Evolutionary conservation across 202 grass and related monocot species (phyloP), one percentile per base, ranked within the genome.

Genomic region (Cymbopogon flexuosus): DNA sequence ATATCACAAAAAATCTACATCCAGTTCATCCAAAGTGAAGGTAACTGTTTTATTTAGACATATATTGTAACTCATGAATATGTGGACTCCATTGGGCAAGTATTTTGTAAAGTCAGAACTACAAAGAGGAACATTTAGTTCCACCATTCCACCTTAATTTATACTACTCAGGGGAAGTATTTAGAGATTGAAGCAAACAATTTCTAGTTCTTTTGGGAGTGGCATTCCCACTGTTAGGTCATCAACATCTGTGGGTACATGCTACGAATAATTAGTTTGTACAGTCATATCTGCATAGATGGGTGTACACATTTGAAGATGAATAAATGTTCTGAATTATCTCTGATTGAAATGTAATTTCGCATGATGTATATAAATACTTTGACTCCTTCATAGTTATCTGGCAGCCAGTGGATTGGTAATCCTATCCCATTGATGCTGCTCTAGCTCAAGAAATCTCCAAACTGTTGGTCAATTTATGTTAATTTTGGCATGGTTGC

Each of bases 21-120:
- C 84, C 52, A 73, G 24, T 81, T 83, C 88, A 83, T 94, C 92
- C 83, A 96, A 93, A 93, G 70, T 76, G 15, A 88, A 93, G 92
- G 96, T 96, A 88, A 77, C 29, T 23, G 10, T 47, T 36, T 77
- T 42, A 66, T 72, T 27, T 49, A 60, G 43, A 34, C 15, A 33
- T 33, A 33, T 15, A 77, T 47, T 27, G 43, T 72, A 58, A 74
- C 65, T 57, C 58, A 70, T 47, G 40, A 70, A 46, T 71, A 47
- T 31, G 13, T 18, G 41, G 47, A 71, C 9, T 47, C 6, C 1
- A 9, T 71, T 49, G 29, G 30, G 13, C 31, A 15, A 24, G 24
- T 61, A 59, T 43, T 72, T 2, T 81, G 57, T 75, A 58, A 54
- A 27, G 10, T 70, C 11, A 30, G 70, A 63, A 36, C 29, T 47